Percentiles rank a stretch among this genome's conserved stretches.
These are phyloP conservation scores for Tremellales sp. DNA, from an alignment of 1,284 basidiomycete species.

Conservation along the genomic window DNA sequence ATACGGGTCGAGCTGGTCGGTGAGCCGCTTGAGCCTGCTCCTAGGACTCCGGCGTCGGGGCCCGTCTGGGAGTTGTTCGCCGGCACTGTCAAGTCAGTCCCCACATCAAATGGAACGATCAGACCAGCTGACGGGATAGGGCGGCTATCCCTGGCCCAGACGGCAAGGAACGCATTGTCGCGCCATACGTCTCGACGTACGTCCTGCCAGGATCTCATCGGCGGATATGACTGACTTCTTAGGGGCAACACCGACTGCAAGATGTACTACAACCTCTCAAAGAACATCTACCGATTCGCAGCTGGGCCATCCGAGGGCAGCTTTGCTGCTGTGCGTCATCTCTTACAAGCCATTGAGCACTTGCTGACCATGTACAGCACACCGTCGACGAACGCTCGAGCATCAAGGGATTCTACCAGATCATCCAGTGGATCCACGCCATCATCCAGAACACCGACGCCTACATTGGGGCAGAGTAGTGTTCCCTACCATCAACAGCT, in stretches of 20 bases:
- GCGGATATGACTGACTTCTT: neutral
- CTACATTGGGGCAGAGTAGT: conserved; percentile 38
- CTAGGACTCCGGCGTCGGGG: conserved; percentile 34
- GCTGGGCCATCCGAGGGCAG: conserved; percentile 13
- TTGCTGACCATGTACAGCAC: conserved; percentile 22
- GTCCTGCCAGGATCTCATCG: conserved; percentile 2
- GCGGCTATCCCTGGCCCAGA: conserved; percentile 31
- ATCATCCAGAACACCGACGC: conserved; percentile 45
- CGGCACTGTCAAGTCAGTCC: conserved; percentile 39
- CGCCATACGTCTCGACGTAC: conserved; percentile 36
- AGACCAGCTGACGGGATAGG: conserved; percentile 10
- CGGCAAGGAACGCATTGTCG: conserved; percentile 36
- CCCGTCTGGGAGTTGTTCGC: conserved; percentile 47
- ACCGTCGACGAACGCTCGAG: conserved; percentile 43
- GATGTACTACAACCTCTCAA: conserved; percentile 46
- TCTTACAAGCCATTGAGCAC: neutral
- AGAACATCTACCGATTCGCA: conserved; percentile 44
- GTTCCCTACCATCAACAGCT: no score
- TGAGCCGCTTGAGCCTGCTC: conserved; percentile 44
- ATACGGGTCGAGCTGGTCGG: conserved; percentile 39
- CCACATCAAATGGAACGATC: neutral
- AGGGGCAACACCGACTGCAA: conserved; percentile 40
- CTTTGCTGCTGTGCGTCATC: conserved; percentile 19
- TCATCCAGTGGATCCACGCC: conserved; percentile 44
- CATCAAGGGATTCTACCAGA: conserved; percentile 32